phyloP scores from a whole-genome alignment of 495 filamentous ascomycete species.

The Saxophila tyrrhenica region DNA sequence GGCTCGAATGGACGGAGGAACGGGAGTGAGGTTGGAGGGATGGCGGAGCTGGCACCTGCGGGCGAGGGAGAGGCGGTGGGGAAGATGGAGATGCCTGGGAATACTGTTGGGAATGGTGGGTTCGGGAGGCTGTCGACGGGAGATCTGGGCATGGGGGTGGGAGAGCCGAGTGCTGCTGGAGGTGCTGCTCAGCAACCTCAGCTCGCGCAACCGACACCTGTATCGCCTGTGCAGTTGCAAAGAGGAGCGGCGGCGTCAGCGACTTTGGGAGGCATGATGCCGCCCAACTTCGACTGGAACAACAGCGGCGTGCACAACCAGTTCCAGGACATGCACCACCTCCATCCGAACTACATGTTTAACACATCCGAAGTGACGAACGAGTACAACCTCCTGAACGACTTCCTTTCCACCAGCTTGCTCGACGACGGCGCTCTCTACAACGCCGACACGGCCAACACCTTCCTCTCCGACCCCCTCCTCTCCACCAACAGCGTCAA shows the following conservation, averaged over 20 bases:
- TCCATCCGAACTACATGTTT: conserved; percentile 92
- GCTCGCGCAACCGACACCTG: conserved; percentile 33
- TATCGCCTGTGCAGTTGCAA: conserved; percentile 32
- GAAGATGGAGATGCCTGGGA: conserved; percentile 21
- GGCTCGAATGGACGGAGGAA: conserved; percentile 47
- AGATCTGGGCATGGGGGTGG: neutral
- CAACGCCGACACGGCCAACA: conserved; percentile 46
- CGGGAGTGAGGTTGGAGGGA: conserved; percentile 56
- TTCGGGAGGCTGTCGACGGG: neutral
- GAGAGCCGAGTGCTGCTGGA: conserved; percentile 3
- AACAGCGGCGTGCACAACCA: conserved; percentile 63
- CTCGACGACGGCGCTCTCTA: conserved; percentile 65
- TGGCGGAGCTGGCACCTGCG: conserved; percentile 46
- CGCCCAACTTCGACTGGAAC: conserved; percentile 41
- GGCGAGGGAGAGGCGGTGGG: conserved; percentile 28
- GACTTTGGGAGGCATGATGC: neutral
- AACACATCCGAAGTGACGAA: conserved; percentile 85
- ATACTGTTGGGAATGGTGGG: conserved; percentile 21
- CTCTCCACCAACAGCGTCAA: conserved; percentile 41
- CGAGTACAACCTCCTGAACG: conserved; percentile 91
- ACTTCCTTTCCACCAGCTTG: conserved; percentile 83
- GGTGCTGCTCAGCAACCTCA: conserved; percentile 8
- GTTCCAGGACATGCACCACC: conserved; percentile 87
- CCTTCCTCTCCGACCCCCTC: conserved; percentile 44
- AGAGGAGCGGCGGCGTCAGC: conserved; percentile 10